These are phyloP conservation scores for Camellia granthamiana DNA, from an alignment of 148 eudicot genomes.

Conservation along the genomic window DNA sequence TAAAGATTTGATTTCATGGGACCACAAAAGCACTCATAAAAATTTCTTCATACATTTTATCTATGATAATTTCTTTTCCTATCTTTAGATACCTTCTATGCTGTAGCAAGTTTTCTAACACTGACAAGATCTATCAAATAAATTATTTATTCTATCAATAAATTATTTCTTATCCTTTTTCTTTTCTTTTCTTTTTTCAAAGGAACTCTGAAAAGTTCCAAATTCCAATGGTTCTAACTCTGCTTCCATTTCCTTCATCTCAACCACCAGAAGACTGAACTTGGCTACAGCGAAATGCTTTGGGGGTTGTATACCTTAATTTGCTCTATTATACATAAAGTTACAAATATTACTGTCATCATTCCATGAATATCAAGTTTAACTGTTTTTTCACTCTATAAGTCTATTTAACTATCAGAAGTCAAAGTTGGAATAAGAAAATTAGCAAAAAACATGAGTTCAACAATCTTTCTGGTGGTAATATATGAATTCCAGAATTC, in stretches of 20 bases:
- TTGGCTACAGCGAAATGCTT: not conserved
- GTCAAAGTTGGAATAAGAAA: not conserved
- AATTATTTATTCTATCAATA: no score
- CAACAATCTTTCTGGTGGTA: not conserved
- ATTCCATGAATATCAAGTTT: not conserved
- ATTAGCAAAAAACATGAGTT: not conserved
- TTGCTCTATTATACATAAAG: not conserved
- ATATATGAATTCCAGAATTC: not conserved
- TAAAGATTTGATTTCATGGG: no score
- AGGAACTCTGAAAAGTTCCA: not conserved
- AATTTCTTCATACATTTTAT: not conserved
- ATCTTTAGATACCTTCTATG: not conserved
- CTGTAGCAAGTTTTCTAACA: not conserved
- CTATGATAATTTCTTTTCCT: not conserved
- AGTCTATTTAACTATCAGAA: not conserved
- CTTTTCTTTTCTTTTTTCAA: not conserved
- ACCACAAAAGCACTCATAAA: no score
- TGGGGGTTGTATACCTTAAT: no score
- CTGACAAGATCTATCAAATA: not conserved
- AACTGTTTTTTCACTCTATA: no score
- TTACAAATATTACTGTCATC: not conserved
- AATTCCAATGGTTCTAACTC: not conserved
- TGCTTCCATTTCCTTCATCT: not conserved
- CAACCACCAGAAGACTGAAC: not conserved
- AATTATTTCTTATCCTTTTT: no score